These are phyloP conservation scores for Suhomyces pyralidae DNA, from an alignment of 805 yeast genomes.

Conservation along the genomic window DNA sequence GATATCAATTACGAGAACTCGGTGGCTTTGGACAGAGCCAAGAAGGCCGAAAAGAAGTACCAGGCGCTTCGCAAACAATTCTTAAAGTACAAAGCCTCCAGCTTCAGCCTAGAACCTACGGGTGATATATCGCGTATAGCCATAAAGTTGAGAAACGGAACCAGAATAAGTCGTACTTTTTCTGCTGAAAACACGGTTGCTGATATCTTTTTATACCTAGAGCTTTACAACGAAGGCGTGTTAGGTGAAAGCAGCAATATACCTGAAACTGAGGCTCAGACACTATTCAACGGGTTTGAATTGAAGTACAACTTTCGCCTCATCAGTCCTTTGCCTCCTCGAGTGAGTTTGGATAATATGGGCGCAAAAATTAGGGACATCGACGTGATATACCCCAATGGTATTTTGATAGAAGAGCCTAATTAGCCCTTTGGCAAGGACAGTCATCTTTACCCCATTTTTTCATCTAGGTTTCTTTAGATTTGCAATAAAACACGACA, in stretches of 20 bases:
- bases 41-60: slow-evolving; percentile 30
- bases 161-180: slow-evolving; percentile 43
- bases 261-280: slow-evolving; percentile 21
- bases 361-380: slow-evolving; percentile 55
- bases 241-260: slow-evolving; percentile 17
- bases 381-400: slow-evolving; percentile 46
- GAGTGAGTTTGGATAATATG: slow-evolving; percentile 32
- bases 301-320: slow-evolving; percentile 31
- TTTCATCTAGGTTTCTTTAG: not conserved
- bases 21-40: slow-evolving; percentile 60
- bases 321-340: slow-evolving; percentile 39
- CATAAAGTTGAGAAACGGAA: slow-evolving; percentile 62
- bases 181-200: slow-evolving; percentile 28
- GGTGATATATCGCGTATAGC: slow-evolving; percentile 57
- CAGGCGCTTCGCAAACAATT: slow-evolving; percentile 38
- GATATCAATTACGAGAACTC: slow-evolving; percentile 75
- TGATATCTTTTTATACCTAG: slow-evolving; percentile 36
- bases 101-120: slow-evolving; percentile 23
- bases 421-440: not conserved
- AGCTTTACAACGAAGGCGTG: slow-evolving; percentile 41
- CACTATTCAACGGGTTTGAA: slow-evolving; percentile 20
- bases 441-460: no score
- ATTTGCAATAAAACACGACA: no score
- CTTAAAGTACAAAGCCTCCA: slow-evolving; percentile 24
- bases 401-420: slow-evolving; percentile 59